These are phyloP conservation scores for Forsythia viridissima DNA, from an alignment of 257 asterid genomes.

Conservation along the genomic window DNA sequence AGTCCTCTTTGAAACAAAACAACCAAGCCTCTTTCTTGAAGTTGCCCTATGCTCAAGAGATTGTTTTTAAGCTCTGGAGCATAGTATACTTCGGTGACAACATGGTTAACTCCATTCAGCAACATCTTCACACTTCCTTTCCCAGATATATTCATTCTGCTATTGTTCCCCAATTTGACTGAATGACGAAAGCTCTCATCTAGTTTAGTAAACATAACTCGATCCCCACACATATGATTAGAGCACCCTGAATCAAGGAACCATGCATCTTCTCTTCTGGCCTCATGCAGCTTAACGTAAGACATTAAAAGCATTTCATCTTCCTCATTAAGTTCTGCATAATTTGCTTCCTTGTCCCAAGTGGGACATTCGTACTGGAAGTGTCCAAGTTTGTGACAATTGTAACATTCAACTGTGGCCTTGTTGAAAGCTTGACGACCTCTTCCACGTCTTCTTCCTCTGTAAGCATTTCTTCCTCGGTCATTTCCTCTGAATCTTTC, in stretches of 20 bases:
- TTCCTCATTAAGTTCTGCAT: neutral
- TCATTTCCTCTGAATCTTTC: neutral
- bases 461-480: neutral
- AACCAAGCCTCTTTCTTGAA: neutral
- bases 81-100: neutral
- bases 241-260: neutral
- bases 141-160: neutral
- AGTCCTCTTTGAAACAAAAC: neutral
- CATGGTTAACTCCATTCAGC: neutral
- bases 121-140: neutral
- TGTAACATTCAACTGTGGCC: neutral
- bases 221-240: neutral
- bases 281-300: neutral
- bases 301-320: neutral
- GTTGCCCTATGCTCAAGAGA: neutral
- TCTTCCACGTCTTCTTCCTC: slow-evolving; percentile 5
- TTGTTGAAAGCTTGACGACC: neutral
- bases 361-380: no score
- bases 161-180: slow-evolving; percentile 2
- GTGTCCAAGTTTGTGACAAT: no score
- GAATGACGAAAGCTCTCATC: neutral
- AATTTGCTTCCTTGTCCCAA: neutral
- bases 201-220: neutral
- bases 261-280: neutral
- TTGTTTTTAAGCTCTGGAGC: neutral